Conservation (phyloP, 1,139 yeast species). For the Geotrichum carabidarum region DNA sequence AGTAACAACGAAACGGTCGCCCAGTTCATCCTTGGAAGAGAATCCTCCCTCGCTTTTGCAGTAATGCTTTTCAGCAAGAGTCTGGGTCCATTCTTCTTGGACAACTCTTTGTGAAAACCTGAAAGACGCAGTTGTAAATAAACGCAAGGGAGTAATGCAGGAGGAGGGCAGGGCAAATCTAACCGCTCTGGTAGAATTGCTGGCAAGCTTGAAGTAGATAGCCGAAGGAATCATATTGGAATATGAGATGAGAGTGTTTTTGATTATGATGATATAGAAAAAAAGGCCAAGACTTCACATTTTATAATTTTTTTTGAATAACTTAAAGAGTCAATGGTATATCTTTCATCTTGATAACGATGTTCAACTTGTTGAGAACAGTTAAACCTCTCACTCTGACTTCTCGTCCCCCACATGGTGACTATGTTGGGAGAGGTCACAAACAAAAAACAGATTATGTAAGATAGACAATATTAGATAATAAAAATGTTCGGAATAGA, state of each 20-base stretch:
- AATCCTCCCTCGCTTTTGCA: background rate
- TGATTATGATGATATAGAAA: background rate
- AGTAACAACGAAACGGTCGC: slow-evolving; percentile 15
- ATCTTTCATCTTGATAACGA: no score
- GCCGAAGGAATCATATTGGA: background rate
- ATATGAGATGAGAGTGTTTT: background rate
- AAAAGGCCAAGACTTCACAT: background rate
- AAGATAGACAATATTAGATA: background rate
- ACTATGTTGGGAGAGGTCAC: background rate
- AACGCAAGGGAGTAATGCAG: background rate
- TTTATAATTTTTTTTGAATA: background rate
- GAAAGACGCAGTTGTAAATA: background rate
- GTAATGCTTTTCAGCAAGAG: slow-evolving; percentile 13
- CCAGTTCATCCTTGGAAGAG: slow-evolving; percentile 31
- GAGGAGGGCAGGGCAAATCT: background rate
- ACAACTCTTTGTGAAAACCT: slow-evolving; percentile 10
- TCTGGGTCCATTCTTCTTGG: slow-evolving; percentile 14
- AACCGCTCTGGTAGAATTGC: background rate
- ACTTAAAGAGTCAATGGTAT: background rate
- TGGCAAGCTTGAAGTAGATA: background rate
- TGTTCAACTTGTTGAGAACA: no score
- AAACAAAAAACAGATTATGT: background rate
- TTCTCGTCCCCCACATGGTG: no score
- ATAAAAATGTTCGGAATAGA: background rate
- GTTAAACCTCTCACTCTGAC: no score